These are phyloP conservation scores for Pythium apleroticum DNA, from an alignment of 352 stramenopile species.

Conservation along the genomic window DNA sequence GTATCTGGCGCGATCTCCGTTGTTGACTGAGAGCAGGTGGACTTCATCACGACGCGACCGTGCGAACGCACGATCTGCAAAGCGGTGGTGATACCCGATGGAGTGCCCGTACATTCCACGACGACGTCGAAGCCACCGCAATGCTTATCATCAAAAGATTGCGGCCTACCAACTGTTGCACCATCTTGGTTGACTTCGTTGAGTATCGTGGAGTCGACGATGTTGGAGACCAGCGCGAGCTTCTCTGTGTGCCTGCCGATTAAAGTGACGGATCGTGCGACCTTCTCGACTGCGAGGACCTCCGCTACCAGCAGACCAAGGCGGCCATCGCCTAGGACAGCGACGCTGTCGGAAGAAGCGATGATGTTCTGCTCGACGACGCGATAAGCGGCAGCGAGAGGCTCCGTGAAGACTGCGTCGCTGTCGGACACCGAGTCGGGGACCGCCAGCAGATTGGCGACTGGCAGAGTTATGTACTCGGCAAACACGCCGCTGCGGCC, in stretches of 20 bases:
- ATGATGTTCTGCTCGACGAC: conserved; percentile 68
- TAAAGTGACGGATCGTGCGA: conserved; percentile 23
- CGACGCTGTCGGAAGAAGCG: conserved; percentile 41
- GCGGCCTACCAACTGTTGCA: neutral
- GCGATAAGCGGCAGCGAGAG: conserved; percentile 66
- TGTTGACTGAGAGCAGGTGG: conserved; percentile 21
- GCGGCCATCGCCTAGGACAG: conserved; percentile 74
- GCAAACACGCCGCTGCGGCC: conserved; percentile 67
- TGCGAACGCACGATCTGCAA: conserved; percentile 37
- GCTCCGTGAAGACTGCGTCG: conserved; percentile 61
- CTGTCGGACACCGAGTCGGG: conserved; percentile 42
- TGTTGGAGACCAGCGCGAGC: conserved; percentile 47
- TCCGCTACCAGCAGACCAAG: conserved; percentile 72
- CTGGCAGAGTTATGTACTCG: conserved; percentile 65
- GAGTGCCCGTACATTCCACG: conserved; percentile 63
- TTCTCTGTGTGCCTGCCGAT: conserved; percentile 65
- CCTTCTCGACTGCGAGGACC: conserved; percentile 36
- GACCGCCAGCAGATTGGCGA: conserved; percentile 65
- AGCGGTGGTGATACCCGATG: conserved; percentile 41
- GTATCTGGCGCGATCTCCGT: conserved; percentile 11
- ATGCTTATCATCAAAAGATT: conserved; percentile 10
- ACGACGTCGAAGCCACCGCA: conserved; percentile 52
- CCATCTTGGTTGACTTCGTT: conserved; percentile 5
- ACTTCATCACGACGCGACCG: conserved; percentile 31
- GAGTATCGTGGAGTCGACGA: conserved; percentile 35